Percentiles rank a stretch among this genome's conserved stretches.
Evolutionary conservation across 2,329 filamentous ascomycete genomes (phyloP).

Genomic region (Ascochyta fabae): DNA sequence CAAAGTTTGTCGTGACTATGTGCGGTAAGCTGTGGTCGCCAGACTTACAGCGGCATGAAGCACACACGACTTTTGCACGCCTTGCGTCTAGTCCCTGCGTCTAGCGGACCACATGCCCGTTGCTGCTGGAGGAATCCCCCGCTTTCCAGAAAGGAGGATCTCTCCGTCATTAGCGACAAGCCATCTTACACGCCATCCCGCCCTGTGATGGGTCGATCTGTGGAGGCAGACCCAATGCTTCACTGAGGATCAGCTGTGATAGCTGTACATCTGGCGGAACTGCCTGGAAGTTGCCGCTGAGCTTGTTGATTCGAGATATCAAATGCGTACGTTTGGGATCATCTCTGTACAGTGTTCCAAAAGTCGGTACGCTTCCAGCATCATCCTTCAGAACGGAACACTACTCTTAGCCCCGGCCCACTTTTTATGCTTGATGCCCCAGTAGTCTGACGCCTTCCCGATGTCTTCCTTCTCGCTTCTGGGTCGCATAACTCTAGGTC

Average conservation of each 20-base stretch:
- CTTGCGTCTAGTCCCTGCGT: conserved; percentile 9
- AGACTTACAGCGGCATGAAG: not conserved
- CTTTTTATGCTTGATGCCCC: conserved; percentile 4
- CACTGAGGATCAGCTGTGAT: not conserved
- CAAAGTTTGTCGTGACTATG: not conserved
- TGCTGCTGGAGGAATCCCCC: not conserved
- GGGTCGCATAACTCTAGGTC: conserved; percentile 6
- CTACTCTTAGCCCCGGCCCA: conserved; percentile 3
- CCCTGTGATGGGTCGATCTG: not conserved
- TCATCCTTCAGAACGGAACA: conserved; percentile 6
- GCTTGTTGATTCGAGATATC: not conserved
- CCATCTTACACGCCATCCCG: conserved; percentile 7
- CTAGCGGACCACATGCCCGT: not conserved
- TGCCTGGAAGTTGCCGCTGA: not conserved
- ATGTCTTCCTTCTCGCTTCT: conserved; percentile 6
- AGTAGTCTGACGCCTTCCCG: conserved; percentile 10
- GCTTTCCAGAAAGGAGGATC: conserved; percentile 1
- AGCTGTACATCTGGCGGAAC: not conserved
- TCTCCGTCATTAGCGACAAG: conserved; percentile 11
- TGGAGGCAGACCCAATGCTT: not conserved
- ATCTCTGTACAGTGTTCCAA: not conserved
- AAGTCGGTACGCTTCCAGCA: conserved; percentile 8
- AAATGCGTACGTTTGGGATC: not conserved
- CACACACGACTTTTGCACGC: not conserved
- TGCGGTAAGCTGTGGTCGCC: not conserved